Percentiles rank a stretch among this genome's conserved stretches.
phyloP scores from a whole-genome alignment of 176 grass and related monocot genomes.

The Carex littledalei region DNA sequence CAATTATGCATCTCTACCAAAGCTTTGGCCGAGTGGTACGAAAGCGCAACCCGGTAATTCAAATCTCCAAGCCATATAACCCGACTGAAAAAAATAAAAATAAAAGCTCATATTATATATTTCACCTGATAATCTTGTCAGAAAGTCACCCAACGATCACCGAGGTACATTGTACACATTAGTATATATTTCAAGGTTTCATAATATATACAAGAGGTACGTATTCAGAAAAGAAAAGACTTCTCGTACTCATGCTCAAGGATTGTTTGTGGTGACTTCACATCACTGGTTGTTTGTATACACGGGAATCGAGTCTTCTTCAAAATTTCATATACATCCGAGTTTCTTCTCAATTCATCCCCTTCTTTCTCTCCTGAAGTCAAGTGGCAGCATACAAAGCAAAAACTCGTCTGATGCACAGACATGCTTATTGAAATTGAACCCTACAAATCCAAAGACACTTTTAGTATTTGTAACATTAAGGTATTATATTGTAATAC shows the following conservation, averaged over 20 bases:
- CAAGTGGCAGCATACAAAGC: slow-evolving; percentile 87
- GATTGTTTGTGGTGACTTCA: slow-evolving; percentile 82
- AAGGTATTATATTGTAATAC: not conserved
- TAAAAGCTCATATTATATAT: slow-evolving; percentile 13
- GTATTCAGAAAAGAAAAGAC: not conserved
- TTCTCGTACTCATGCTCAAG: slow-evolving; percentile 77
- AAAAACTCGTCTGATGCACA: slow-evolving; percentile 77
- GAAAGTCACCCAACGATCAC: not conserved
- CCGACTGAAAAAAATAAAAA: slow-evolving; percentile 43
- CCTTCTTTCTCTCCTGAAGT: slow-evolving; percentile 96
- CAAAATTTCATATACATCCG: slow-evolving; percentile 82
- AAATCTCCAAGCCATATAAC: slow-evolving; percentile 99
- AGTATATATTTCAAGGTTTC: not conserved
- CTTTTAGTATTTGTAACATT: not conserved
- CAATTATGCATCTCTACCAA: slow-evolving; percentile 94
- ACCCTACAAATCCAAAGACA: slow-evolving; percentile 40
- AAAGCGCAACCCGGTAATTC: slow-evolving; percentile 95
- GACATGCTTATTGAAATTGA: slow-evolving; percentile 99
- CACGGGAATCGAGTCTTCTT: slow-evolving; percentile 80
- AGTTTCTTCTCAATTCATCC: slow-evolving; percentile 80
- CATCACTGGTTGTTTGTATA: slow-evolving; percentile 34
- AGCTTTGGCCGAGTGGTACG: slow-evolving; percentile 73
- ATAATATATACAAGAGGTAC: not conserved
- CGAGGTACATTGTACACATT: not conserved
- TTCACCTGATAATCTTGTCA: not conserved